Percentiles rank a stretch among this genome's conserved stretches.
These are phyloP conservation scores for Neocallimastix lanati DNA, from an alignment of 192 early-diverging fungal species.

Conservation along the genomic window DNA sequence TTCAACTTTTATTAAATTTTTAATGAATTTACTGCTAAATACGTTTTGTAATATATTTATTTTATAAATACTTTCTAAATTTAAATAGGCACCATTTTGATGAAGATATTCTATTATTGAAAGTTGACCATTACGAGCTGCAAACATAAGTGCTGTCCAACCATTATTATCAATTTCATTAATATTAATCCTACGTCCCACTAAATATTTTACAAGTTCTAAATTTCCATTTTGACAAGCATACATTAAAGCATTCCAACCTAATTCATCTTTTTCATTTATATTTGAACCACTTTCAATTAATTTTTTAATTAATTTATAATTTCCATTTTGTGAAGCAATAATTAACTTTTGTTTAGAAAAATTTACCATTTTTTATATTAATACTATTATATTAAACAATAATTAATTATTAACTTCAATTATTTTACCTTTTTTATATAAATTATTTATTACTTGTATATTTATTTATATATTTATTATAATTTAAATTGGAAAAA, in stretches of 20 bases:
- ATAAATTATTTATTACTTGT: too few species aligned
- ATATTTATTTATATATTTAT: too few species aligned
- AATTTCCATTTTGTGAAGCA: not conserved
- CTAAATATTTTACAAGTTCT: not conserved
- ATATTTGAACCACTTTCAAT: not conserved
- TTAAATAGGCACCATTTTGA: not conserved
- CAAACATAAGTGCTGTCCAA: not conserved
- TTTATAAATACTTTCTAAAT: not conserved
- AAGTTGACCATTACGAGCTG: not conserved
- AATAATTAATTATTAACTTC: too few species aligned
- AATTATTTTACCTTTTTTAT: too few species aligned
- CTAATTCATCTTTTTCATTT: not conserved
- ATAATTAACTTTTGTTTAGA: not conserved
- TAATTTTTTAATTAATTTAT: not conserved
- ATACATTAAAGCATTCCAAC: not conserved
- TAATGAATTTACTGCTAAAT: not conserved
- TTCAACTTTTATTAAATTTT: not conserved
- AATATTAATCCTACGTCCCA: not conserved
- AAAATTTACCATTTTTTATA: not conserved
- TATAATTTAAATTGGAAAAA: too few species aligned
- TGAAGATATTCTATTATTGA: not conserved
- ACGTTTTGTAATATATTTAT: not conserved
- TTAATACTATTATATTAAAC: too few species aligned
- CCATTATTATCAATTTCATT: not conserved
- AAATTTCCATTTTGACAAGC: not conserved